Base-by-base conservation (phyloP, 192 early-diverging fungal genomes). In the Coemansia sp. region DNA sequence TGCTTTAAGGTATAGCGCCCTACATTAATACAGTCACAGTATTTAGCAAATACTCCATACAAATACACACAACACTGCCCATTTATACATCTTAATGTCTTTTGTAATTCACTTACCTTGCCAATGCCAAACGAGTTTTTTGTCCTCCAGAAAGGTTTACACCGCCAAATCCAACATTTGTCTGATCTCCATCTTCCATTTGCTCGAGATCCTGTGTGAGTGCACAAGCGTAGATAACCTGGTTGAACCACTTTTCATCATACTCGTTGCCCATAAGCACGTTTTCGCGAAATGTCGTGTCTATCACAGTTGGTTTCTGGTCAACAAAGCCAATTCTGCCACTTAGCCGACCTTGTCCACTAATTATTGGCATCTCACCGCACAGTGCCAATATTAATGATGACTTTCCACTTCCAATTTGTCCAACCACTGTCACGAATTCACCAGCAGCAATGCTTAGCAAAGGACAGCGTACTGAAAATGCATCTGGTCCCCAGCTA, bases 281-380 rank as follows among this genome's bases (percentile, higher is more conserved):
- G 41, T 84, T 84, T 12, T 82, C 76, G 55, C 83, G 70, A 11
- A 84, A 27, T 7, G 79, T 79, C 5, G 54, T 72, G 37, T 75
- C 59, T 55, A 79, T 48, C 4, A 84, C 69, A 27, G 50, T 72
- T 1, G 83, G 75, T 49, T 72, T 66, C 59, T 83, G 82, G 25
- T 63, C 56, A 19, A 79, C 72, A 23, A 75, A 83, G 32, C 76
- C 73, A 19, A 79, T 73, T 9, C 72, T 66, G 1, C 93, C 93
- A 43, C 86, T 74, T 5, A 95, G 51, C 24, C 66, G 72, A 2
- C 94, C 92, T 6, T 82, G 70, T 5, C 93, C 93, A 22, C 61
- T 61, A 3, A 80, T 53, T 60, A 88, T 82, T 35, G 90, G 88
- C 90, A 94, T 96, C 75, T 98, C 95, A 8, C 91, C 84, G 60